phyloP scores from a whole-genome alignment of 352 stramenopile genomes.

The Pythium diclinum region DNA sequence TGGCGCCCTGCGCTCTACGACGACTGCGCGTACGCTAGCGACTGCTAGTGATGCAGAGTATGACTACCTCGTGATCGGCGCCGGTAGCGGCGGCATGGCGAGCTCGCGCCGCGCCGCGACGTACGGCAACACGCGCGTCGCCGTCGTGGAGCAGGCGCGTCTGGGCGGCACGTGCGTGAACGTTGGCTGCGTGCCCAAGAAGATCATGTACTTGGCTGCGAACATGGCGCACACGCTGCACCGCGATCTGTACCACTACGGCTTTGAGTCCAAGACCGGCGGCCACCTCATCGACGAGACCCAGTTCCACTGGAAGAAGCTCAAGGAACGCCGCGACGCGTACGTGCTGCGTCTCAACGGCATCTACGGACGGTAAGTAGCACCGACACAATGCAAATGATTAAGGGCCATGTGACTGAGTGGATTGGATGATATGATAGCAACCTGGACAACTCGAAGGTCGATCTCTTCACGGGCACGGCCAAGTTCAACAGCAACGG shows the following conservation, averaged over 20 bases:
- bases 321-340: constrained; percentile 92
- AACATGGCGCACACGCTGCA: constrained; percentile 56
- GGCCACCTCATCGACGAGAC: constrained; percentile 36
- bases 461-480: constrained; percentile 87
- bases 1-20: neutral
- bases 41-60: constrained; percentile 29
- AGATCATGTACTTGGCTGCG: constrained; percentile 93
- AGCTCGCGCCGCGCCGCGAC: constrained; percentile 88
- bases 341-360: constrained; percentile 95
- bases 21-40: constrained; percentile 2
- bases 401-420: too few species aligned
- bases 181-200: constrained; percentile 99
- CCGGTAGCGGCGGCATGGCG: constrained; percentile 90
- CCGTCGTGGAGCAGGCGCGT: constrained; percentile 90
- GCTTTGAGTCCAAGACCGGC: constrained; percentile 45
- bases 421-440: constrained; percentile 23
- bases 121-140: constrained; percentile 90
- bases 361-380: constrained; percentile 90
- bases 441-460: constrained; percentile 89
- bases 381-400: neutral
- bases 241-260: constrained; percentile 54
- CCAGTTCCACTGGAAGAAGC: constrained; percentile 88
- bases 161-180: constrained; percentile 99
- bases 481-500: constrained; percentile 82
- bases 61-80: constrained; percentile 92